These are phyloP conservation scores for Selenicereus undatus DNA, from an alignment of 148 eudicot species.

Conservation along the genomic window DNA sequence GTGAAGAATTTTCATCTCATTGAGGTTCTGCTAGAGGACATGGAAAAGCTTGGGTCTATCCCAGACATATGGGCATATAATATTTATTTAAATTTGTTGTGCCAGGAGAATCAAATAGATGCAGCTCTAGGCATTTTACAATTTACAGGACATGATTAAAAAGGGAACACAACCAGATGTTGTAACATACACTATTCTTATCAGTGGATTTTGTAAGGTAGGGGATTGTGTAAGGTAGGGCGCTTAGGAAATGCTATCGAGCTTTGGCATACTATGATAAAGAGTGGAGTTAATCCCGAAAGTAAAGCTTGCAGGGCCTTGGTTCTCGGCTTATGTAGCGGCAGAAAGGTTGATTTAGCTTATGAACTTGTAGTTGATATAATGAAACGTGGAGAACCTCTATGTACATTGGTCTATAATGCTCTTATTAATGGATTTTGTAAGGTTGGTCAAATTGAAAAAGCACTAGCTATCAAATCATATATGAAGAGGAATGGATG, in stretches of 20 bases:
- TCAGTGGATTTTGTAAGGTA: too few species aligned
- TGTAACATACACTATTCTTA: slow-evolving; percentile 71
- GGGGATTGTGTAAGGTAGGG: slow-evolving; percentile 68
- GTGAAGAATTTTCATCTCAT: slow-evolving; percentile 59
- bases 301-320: slow-evolving; percentile 71
- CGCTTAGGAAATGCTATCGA: slow-evolving; percentile 57
- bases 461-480: slow-evolving; percentile 63
- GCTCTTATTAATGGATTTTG: slow-evolving; percentile 82
- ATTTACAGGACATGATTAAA: slow-evolving; percentile 49
- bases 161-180: slow-evolving; percentile 79
- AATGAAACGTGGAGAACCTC: slow-evolving; percentile 50
- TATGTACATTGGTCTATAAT: slow-evolving; percentile 57
- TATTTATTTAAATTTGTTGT: slow-evolving; percentile 66
- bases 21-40: slow-evolving; percentile 59
- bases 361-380: slow-evolving; percentile 71
- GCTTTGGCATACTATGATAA: slow-evolving; percentile 66
- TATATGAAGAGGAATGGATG: slow-evolving; percentile 80
- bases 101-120: slow-evolving; percentile 59
- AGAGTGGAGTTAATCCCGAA: slow-evolving; percentile 49
- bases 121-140: slow-evolving; percentile 51
- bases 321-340: slow-evolving; percentile 74
- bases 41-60: slow-evolving; percentile 61
- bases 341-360: slow-evolving; percentile 87
- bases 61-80: slow-evolving; percentile 95
- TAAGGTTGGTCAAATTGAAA: slow-evolving; percentile 62